Evolutionary conservation across 148 eudicot species (phyloP), one percentile per base, ranked within the genome.

Genomic region (Euryodendron excelsum): DNA sequence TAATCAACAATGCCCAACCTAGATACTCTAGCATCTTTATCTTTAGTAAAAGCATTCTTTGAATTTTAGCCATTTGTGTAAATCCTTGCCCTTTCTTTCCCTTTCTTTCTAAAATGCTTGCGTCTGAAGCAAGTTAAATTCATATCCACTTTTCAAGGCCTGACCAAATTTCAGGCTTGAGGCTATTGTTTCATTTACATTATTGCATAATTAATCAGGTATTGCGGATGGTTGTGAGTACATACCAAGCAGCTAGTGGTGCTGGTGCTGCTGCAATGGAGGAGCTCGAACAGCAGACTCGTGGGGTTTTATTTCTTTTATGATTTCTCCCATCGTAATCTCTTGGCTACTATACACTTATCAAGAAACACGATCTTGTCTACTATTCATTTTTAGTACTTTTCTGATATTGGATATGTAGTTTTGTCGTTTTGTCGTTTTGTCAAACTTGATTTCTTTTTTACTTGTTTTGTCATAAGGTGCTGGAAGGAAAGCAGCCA

Each of bases 251-350:
- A 71, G 98, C 98, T 77, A 94, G 97, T 90, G 98, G 97, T 75
- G 97, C 98, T 74, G 98, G 97, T 69, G 97, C 98, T 62, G 98
- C 97, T 78, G 98, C 97, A 50, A 94, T 94, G 98, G 93, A 90
- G 73, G 98, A 94, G 86, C 97, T 94, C 68, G 93, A 87, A 81
- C 87, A 71, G 82, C 98, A 94, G 86, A 94, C 98, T 64, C 94
- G 97, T 81, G 98, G 92, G 94, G 98, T 94, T 59, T 77, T 74
- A 90, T 66, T 75, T 37, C 20, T 60, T 64, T 36, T 67, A n/a
- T n/a, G n/a, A 3, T 63, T 20, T 61, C 50, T 53, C 34, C 30
- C 33, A 44, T 37, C 20, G 60, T 15, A 55, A 27, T 52, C 12
- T 76, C 60, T 30, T 69, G 30, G n/a, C n/a, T n/a, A n/a, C n/a